Percentiles rank a stretch among this genome's conserved stretches.
Conservation (phyloP, 371 early-diverging fungal species). For the Mucor piriformis region DNA sequence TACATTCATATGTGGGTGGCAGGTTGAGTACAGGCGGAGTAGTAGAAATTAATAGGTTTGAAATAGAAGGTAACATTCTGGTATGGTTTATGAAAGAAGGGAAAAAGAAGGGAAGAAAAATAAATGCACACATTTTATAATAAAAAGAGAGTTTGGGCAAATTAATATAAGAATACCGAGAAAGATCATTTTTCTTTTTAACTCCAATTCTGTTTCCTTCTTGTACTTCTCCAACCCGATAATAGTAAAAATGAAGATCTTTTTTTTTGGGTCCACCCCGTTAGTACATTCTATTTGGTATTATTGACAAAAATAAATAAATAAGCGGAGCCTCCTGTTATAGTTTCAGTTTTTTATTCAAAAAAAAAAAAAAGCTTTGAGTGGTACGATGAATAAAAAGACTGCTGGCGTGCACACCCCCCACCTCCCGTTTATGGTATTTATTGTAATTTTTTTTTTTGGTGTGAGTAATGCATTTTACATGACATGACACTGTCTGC, state of each 20-base stretch:
- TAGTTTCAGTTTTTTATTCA: too few species aligned
- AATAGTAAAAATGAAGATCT: constrained; percentile 15
- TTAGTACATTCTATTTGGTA: not conserved
- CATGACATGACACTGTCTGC: not conserved
- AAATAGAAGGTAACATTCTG: constrained; percentile 36
- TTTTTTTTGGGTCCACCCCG: not conserved
- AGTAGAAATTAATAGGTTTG: constrained; percentile 24
- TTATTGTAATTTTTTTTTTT: not conserved
- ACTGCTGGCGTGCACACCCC: too few species aligned
- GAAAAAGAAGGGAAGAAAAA: constrained; percentile 11
- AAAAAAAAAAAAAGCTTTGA: too few species aligned
- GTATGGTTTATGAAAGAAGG: constrained; percentile 10
- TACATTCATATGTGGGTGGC: not conserved
- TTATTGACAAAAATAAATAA: constrained; percentile 2
- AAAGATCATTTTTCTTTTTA: constrained; percentile 21
- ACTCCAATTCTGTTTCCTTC: constrained; percentile 24
- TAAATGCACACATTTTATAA: constrained; percentile 5
- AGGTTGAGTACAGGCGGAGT: constrained; percentile 1
- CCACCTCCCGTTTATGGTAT: not conserved
- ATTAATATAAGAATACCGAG: constrained; percentile 30
- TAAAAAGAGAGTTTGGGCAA: too few species aligned
- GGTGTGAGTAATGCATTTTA: not conserved
- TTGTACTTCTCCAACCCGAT: constrained; percentile 34
- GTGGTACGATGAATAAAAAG: too few species aligned
- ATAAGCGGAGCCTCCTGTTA: not conserved